Base-by-base conservation (phyloP, 345 rosid species). In the Lumnitzera littorea region DNA sequence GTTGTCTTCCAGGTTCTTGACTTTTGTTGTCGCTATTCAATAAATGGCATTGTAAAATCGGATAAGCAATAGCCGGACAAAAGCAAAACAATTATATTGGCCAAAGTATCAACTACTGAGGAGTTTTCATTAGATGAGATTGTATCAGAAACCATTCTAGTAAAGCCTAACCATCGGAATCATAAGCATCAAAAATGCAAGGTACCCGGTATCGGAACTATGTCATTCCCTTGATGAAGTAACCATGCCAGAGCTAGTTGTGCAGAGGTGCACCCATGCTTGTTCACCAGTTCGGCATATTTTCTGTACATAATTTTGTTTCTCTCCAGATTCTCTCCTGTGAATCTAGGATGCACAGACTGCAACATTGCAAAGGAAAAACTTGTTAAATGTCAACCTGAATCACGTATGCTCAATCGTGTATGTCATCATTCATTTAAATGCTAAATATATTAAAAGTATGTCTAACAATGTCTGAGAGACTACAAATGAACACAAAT, bases 211-310 rank as follows among this genome's bases (percentile, higher is more conserved):
- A 84, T 78, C 4, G 84, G 82, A 62, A 81, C 51, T 50, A 77
- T 52, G 56, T 76, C 84, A 50, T 71, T 69, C 43, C 86, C 86
- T 15, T 76, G 82, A 72, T 75, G 74, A 31, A 75, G 78, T 48
- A 71, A 56, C 76, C 82, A 81, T 5, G 84, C 75, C 41, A 84
- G 67, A 61, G 89, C 82, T 12, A 84, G 58, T 27, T 84, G 81
- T 57, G 86, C 72, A 43, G 64, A 53, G 3, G 57, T 75, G 70
- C 86, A 75, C n/a, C 50, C 50, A 55, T 69, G 60, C 66, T 73
- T 81, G 51, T 61, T 15, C 6, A 83, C 77, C 15, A 78, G 68
- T 17, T 71, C 62, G 2, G 65, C 69, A 2, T 78, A 41, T 25
- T 72, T 73, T 9, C 41, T 1, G 23, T 74, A 77, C 51, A 76